Evolutionary conservation across 768 basidiomycete species (phyloP).

Genomic region (Panus rudis): DNA sequence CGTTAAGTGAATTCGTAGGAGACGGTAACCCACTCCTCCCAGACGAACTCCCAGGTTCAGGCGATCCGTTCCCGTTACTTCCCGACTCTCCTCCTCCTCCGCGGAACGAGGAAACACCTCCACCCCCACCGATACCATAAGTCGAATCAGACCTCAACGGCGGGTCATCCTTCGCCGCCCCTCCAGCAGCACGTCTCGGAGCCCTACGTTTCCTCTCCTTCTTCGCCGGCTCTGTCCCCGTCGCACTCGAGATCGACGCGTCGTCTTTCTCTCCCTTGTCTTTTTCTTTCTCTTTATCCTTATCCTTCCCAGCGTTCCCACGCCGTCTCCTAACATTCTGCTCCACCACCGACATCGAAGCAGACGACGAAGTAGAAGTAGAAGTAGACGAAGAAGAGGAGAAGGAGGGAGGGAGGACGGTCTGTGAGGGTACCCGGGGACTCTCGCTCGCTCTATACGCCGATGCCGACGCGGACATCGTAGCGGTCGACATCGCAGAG

Average conservation of each 20-base stretch:
- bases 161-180: conserved; percentile 21
- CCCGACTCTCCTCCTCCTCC: conserved; percentile 23
- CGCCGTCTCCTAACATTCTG: no score
- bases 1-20: conserved; percentile 53
- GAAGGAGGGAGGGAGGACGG: background rate
- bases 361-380: no score
- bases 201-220: conserved; percentile 50
- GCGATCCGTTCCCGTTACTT: conserved; percentile 34
- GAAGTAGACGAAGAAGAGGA: conserved; percentile 14
- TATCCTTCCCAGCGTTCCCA: no score
- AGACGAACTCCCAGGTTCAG: conserved; percentile 61
- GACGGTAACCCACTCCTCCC: conserved; percentile 67
- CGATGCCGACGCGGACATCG: background rate
- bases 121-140: background rate
- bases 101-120: conserved; percentile 11
- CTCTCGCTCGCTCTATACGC: background rate
- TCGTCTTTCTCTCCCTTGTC: conserved; percentile 45
- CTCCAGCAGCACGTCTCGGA: conserved; percentile 30
- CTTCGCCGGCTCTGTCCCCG: conserved; percentile 37
- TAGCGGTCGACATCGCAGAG: conserved; percentile 41
- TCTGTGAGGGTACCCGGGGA: background rate
- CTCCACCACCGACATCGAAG: no score
- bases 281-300: no score
- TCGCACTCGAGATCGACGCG: conserved; percentile 27
- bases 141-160: conserved; percentile 18